These are phyloP conservation scores for Pyrenophora seminiperda DNA, from an alignment of 2,329 filamentous ascomycete genomes.

Conservation along the genomic window DNA sequence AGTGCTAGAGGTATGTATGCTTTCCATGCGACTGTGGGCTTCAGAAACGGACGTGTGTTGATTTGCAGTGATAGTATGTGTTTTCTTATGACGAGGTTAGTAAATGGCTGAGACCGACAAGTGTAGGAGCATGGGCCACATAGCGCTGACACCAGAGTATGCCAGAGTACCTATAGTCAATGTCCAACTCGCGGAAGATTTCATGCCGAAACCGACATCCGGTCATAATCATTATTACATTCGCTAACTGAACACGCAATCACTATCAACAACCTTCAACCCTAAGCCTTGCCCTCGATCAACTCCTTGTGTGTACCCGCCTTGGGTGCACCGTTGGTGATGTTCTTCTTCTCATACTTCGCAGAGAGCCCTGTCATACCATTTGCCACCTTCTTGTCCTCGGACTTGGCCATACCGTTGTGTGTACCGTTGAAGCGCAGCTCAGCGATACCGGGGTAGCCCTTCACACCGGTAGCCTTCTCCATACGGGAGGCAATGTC, in stretches of 20 bases:
- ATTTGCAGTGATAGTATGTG: no score
- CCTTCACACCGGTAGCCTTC: slow-evolving; percentile 67
- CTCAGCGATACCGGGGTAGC: slow-evolving; percentile 62
- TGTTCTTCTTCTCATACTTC: slow-evolving; percentile 34
- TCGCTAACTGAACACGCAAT: not conserved
- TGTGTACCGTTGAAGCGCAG: slow-evolving; percentile 65
- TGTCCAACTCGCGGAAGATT: no score
- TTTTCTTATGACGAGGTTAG: no score
- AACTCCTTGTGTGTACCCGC: slow-evolving; percentile 48
- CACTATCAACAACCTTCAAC: not conserved
- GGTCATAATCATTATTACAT: not conserved
- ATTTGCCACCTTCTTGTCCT: slow-evolving; percentile 57
- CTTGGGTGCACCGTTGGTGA: slow-evolving; percentile 57
- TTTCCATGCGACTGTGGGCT: no score
- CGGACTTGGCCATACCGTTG: slow-evolving; percentile 63
- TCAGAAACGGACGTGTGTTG: no score
- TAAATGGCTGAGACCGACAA: no score
- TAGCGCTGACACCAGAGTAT: no score
- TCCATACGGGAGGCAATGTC: slow-evolving; percentile 64
- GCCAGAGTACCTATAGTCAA: no score
- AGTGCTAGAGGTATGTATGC: no score
- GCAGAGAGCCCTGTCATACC: slow-evolving; percentile 43
- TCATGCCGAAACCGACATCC: no score
- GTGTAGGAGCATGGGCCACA: no score
- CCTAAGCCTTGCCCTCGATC: slow-evolving; percentile 2